phyloP scores from a whole-genome alignment of 2,329 filamentous ascomycete species.

The Cryphonectria japonica region DNA sequence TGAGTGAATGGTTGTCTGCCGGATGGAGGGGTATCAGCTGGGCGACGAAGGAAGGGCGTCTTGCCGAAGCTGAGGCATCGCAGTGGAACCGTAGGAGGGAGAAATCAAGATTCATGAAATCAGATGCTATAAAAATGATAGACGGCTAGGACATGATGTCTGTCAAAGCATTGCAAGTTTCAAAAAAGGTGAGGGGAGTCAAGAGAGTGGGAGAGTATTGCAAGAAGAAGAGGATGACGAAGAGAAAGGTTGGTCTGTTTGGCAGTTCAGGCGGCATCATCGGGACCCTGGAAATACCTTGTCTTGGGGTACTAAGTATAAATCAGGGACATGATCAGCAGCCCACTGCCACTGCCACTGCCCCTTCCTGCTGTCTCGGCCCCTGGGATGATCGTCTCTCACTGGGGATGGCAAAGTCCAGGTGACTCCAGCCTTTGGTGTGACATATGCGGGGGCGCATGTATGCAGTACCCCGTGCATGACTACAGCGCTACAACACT shows the following conservation, averaged over 20 bases:
- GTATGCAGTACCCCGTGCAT: not conserved
- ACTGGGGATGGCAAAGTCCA: not conserved
- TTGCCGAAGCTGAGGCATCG: conserved; percentile 16
- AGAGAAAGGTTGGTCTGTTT: not conserved
- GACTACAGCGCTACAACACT: not conserved
- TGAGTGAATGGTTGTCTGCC: conserved; percentile 10
- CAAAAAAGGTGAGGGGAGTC: not conserved
- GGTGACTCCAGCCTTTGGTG: not conserved
- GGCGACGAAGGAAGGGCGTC: conserved; percentile 3
- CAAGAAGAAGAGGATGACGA: not conserved
- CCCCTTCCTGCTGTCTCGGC: no score
- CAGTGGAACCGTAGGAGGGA: conserved; percentile 2
- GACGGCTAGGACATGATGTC: conserved; percentile 20
- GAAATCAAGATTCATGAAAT: not conserved
- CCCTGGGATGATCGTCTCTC: not conserved
- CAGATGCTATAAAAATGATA: not conserved
- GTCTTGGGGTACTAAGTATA: not conserved
- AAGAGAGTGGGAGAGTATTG: not conserved
- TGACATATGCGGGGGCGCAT: conserved; percentile 1
- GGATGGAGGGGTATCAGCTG: conserved; percentile 7
- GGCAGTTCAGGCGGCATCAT: not conserved
- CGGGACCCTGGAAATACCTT: not conserved
- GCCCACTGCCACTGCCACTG: not conserved
- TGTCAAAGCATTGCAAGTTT: conserved; percentile 13
- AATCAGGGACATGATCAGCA: not conserved